Base-by-base conservation (phyloP, 2,329 filamentous ascomycete genomes). In the Clonostachys byssicola region DNA sequence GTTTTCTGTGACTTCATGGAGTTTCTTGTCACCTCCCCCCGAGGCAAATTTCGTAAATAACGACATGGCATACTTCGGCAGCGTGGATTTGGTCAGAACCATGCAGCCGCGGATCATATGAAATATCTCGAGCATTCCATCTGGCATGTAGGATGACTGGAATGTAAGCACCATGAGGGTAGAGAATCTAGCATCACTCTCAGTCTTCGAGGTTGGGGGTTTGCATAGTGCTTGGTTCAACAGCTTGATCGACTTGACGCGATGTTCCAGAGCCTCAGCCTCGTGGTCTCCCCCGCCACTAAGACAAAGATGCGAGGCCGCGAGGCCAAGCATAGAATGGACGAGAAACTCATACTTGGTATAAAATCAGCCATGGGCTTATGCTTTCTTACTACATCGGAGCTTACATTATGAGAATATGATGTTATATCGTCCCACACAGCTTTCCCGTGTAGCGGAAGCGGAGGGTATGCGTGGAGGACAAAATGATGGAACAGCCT, bases 401-500 rank as follows among this genome's bases (percentile, higher is more conserved):
- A 14, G n/a, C 56, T 17, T 50, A 70, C 68, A 42, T 60, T 47
- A 36, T 71, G 66, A 3, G 67, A 66, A 23, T 71, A 58, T 10
- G 61, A 56, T 2, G 66, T 66, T 3, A 66, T 62, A 18, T 61
- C 53, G 42, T 58, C 60, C 68, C 69, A 72, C 1, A 71, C 54
- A 5, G 49, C 47, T 18, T 61, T 61, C 0, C 66, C 65, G 36
- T 59, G 59, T 10, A 71, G 55, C 3, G 69, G 69, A 1, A 71
- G 45, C 3, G 68, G 57, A 6, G 68, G 69, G 46, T 70, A 70
- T 3, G 74, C 74, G 7, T 66, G 59, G 6, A 72, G 60, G 10
- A 79, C 51, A 52, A 78, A 80, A 52, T 79, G 75, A 45, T 77
- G 72, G 52, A 78, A 78, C 57, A 77, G 74, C 17, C 72, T 65